Evolutionary conservation across 75 land plant genomes (phyloP).

Genomic region (Sequoiadendron giganteum): DNA sequence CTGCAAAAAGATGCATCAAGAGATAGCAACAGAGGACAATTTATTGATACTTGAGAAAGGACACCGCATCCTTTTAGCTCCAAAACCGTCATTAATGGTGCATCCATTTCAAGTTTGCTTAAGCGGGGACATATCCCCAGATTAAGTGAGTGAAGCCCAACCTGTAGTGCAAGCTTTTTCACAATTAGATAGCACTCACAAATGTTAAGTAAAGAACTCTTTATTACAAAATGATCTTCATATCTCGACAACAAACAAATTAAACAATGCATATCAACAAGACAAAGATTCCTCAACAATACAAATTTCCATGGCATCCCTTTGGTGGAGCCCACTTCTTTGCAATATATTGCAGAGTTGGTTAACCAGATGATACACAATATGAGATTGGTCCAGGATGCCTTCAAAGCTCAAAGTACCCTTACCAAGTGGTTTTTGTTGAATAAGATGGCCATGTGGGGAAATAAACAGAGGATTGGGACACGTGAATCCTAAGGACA

Average conservation of each 20-base stretch:
- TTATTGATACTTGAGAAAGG: conserved; percentile 64
- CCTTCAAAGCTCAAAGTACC: too few relatives aligned
- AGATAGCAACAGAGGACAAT: conserved; percentile 71
- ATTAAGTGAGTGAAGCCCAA: conserved; percentile 84
- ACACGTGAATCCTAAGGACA: too few relatives aligned
- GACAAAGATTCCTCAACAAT: background rate
- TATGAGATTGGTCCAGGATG: too few relatives aligned
- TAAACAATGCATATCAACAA: background rate
- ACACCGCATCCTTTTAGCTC: conserved; percentile 97
- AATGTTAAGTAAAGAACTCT: background rate
- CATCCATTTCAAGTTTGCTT: conserved; percentile 63
- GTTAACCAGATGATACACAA: too few relatives aligned
- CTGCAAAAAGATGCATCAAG: conserved; percentile 99
- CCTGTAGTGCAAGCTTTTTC: conserved; percentile 30
- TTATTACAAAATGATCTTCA: background rate
- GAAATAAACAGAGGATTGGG: too few relatives aligned
- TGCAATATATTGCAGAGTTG: too few relatives aligned
- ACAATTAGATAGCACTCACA: background rate
- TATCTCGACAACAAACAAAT: background rate
- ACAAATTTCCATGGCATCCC: too few relatives aligned
- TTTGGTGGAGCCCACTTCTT: too few relatives aligned
- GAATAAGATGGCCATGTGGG: too few relatives aligned
- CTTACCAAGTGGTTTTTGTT: too few relatives aligned
- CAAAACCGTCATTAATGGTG: conserved; percentile 70
- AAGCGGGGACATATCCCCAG: conserved; percentile 96